Evolutionary conservation across 495 filamentous ascomycete species (phyloP), one percentile per base, ranked within the genome.

Genomic region (Xylaria acuta): DNA sequence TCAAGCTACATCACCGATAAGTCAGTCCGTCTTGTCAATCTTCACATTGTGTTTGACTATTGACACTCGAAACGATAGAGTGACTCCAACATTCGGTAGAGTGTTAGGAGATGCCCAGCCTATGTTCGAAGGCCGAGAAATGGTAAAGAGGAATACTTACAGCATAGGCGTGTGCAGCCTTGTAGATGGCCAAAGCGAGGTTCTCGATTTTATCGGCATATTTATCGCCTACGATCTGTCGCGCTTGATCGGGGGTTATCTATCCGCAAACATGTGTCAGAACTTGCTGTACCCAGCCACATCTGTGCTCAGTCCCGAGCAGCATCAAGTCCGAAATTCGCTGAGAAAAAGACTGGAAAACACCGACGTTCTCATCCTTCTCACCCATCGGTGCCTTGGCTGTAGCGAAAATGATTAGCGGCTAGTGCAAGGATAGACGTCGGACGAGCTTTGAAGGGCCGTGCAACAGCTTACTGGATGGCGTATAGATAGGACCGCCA

Each of bases 311-410:
- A 20, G 27, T 51, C 41, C 51, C 41, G 27, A 47, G 40, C 18
- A 36, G 53, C 43, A 34, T 36, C 20, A 25, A 45, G 34, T 45
- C 12, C 8, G n/a, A 47, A 27, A 58, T 3, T 1, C 40, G 12
- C 59, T 2, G 9, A 11, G 22, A 41, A 25, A 25, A 47, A 18
- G 8, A 14, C 6, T 58, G 20, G 0, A 56, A 34, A 43, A 45
- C 11, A 20, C 70, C 9, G 67, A 72, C 70, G 80, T 99, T 98
- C 84, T 95, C 92, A 83, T 99, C 96, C 73, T 97, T 89, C 68
- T 89, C 84, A 1, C 95, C 95, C 68, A 86, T 83, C 76, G 93
- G 92, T 0, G 96, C 96, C 85, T 99, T 98, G 3, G 95, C 98
- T 75, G 88, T 92, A 9, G 94, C 94, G 18, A 16, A 7, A 18